phyloP scores from a whole-genome alignment of 441 rosid genomes.

The Aleurites moluccanus region DNA sequence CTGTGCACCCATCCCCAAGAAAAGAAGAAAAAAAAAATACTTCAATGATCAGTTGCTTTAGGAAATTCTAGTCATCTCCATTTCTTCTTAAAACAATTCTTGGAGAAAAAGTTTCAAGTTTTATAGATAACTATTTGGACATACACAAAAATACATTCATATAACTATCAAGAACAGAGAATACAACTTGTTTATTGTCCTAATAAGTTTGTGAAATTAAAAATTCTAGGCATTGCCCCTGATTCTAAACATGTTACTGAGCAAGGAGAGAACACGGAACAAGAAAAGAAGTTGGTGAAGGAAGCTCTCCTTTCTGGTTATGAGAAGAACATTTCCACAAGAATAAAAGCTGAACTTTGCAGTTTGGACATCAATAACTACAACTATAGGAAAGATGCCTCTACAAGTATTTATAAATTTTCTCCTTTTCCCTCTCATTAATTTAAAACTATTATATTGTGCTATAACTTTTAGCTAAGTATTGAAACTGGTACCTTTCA shows the following conservation, averaged over 20 bases:
- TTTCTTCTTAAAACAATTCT: not conserved
- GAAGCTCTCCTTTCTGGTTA: slow-evolving; percentile 73
- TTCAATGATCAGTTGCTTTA: not conserved
- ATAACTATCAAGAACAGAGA: not conserved
- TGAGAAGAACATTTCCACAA: slow-evolving; percentile 70
- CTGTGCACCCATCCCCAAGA: slow-evolving; percentile 3
- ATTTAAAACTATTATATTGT: not conserved
- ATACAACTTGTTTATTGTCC: not conserved
- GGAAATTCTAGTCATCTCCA: not conserved
- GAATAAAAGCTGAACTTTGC: slow-evolving; percentile 75
- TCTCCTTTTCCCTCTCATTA: not conserved
- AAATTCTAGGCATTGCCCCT: slow-evolving; percentile 62
- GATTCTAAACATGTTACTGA: slow-evolving; percentile 47
- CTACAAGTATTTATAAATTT: slow-evolving; percentile 39
- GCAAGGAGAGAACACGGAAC: slow-evolving; percentile 62
- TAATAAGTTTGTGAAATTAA: slow-evolving; percentile 1
- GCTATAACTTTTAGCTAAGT: not conserved
- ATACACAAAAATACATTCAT: not conserved
- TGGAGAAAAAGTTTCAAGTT: not conserved
- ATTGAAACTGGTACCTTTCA: slow-evolving; percentile 24
- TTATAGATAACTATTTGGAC: too few relatives aligned
- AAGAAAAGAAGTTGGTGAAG: slow-evolving; percentile 69
- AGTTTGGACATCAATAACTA: slow-evolving; percentile 44
- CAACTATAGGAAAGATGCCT: slow-evolving; percentile 45
- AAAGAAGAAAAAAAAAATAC: not conserved